Percentiles rank a stretch among this genome's conserved stretches.
Conservation (phyloP, 495 filamentous ascomycete species). For the Pseudomonodictys pantanalensis region DNA sequence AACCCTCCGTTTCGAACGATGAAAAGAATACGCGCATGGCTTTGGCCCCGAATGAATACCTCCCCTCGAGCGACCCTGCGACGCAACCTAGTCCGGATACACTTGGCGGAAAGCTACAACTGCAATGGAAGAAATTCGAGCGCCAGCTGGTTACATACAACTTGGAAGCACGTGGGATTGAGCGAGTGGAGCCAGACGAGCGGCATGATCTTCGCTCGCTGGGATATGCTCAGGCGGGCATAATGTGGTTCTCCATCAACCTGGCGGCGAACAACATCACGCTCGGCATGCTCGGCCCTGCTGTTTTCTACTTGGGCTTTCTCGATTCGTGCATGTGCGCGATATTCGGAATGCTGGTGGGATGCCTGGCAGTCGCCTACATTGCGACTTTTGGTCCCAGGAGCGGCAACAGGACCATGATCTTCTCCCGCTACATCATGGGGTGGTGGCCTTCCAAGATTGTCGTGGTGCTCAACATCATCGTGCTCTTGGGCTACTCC, state of each 20-base stretch:
- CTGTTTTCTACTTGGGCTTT: constrained; percentile 67
- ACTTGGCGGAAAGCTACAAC: constrained; percentile 6
- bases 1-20: constrained; percentile 9
- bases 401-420: constrained; percentile 70
- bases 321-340: constrained; percentile 63
- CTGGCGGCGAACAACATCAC: constrained; percentile 74
- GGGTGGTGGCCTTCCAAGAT: constrained; percentile 80
- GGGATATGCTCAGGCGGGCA: constrained; percentile 63
- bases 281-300: constrained; percentile 66
- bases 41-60: constrained; percentile 15
- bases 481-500: constrained; percentile 69
- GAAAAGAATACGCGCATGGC: constrained; percentile 29
- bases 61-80: constrained; percentile 10
- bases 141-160: constrained; percentile 39
- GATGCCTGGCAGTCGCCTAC: constrained; percentile 60
- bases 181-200: constrained; percentile 59
- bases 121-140: constrained; percentile 33
- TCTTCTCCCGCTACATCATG: constrained; percentile 61
- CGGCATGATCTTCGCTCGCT: constrained; percentile 57
- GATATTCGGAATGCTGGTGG: constrained; percentile 58
- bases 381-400: constrained; percentile 70
- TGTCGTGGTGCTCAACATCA: constrained; percentile 66
- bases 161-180: constrained; percentile 67
- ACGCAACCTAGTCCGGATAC: not conserved
- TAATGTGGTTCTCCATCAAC: constrained; percentile 76